Conservation (phyloP, 331 rosid genomes). For the Ulmus americana region DNA sequence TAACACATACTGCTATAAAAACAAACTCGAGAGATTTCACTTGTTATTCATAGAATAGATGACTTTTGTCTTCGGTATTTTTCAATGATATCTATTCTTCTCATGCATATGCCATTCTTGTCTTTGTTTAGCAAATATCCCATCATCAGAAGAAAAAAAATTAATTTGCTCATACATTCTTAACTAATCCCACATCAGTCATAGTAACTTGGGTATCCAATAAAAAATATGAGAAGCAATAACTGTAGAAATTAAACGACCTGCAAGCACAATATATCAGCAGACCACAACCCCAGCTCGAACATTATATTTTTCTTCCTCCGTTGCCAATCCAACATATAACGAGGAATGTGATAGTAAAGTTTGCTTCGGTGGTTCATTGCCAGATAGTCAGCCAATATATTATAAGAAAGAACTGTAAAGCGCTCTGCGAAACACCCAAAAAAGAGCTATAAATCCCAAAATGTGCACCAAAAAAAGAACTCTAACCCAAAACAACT, state of each 20-base stretch:
- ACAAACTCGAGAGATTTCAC: no score
- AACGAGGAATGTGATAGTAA: constrained; percentile 60
- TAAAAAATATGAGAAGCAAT: no score
- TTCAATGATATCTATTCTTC: no score
- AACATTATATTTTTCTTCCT: constrained; percentile 56
- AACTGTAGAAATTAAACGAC: constrained; percentile 22
- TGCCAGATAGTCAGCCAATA: constrained; percentile 83
- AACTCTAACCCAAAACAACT: not conserved
- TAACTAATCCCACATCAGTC: no score
- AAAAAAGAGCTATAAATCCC: not conserved
- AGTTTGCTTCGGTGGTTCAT: constrained; percentile 54
- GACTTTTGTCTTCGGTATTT: no score
- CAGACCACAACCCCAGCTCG: constrained; percentile 84
- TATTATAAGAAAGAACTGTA: constrained; percentile 70
- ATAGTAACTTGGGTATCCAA: no score
- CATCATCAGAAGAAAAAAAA: no score
- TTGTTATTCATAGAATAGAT: no score
- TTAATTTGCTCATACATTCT: no score
- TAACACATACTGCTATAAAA: no score
- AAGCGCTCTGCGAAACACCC: constrained; percentile 52
- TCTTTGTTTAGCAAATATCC: no score
- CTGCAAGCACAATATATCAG: constrained; percentile 92
- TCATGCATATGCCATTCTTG: no score
- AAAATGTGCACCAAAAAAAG: not conserved
- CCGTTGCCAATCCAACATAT: constrained; percentile 76